A percentile compares a stretch with the other conserved stretches of the same genome.
phyloP scores from a whole-genome alignment of 345 rosid genomes.

The Hypericum androsaemum region DNA sequence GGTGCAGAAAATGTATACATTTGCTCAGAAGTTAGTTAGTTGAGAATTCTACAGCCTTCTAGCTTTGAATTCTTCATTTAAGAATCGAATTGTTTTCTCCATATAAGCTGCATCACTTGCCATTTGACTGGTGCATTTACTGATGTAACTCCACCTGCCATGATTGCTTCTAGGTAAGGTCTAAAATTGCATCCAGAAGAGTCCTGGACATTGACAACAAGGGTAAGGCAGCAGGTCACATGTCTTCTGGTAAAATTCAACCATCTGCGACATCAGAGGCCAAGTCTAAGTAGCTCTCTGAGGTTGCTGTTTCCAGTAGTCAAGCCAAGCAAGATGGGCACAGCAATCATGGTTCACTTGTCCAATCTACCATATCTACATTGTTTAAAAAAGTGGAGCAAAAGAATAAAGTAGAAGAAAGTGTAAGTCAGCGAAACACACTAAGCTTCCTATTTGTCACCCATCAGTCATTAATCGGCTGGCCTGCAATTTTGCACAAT shows the following conservation, averaged over 20 bases:
- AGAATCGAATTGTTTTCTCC: not conserved
- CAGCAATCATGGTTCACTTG: conserved; percentile 39
- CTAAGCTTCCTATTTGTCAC: conserved; percentile 2
- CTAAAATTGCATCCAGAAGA: conserved; percentile 13
- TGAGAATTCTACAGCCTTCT: conserved; percentile 6
- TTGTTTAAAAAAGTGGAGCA: conserved; percentile 41
- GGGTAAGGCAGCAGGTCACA: conserved; percentile 13
- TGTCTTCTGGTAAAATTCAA: conserved; percentile 11
- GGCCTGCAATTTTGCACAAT: not conserved
- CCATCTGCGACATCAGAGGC: conserved; percentile 16
- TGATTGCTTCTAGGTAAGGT: conserved; percentile 19
- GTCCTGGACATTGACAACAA: conserved; percentile 15
- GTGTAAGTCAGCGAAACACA: conserved; percentile 22
- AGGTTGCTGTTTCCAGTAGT: conserved; percentile 19
- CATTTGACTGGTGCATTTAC: not conserved
- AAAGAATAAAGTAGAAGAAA: conserved; percentile 36
- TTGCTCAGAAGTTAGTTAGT: conserved; percentile 9
- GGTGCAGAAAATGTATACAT: conserved; percentile 21
- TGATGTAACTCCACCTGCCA: not conserved
- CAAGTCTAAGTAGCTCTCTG: conserved; percentile 21
- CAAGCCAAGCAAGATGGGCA: conserved; percentile 24
- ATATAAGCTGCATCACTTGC: too few relatives aligned
- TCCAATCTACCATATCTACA: conserved; percentile 68
- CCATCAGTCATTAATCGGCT: not conserved
- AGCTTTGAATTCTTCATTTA: conserved; percentile 7